Evolutionary conservation across 768 basidiomycete genomes (phyloP), one percentile per base, ranked within the genome.

Genomic region (Lanmaoa pseudosensibilis): DNA sequence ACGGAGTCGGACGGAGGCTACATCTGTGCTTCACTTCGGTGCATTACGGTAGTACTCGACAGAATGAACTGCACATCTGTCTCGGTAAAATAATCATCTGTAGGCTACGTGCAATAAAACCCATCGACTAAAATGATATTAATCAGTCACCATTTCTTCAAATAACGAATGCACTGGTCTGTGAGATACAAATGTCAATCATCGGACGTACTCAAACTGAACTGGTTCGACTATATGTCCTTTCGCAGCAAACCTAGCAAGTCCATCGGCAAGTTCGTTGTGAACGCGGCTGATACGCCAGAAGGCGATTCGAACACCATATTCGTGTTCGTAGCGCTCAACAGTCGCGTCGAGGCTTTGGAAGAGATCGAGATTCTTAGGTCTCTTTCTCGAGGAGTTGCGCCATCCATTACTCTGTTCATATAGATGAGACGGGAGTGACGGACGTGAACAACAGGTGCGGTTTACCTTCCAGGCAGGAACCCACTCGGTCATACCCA

Each of bases 401-500:
- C 50, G 57, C 62, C 55, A 65, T 25, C 55, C 52, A 3, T 58
- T 44, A 11, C 13, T 36, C 59, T 56, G 21, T 30, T 18, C 36
- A 13, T 2, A 37, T 2, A 30, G 4, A 36, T 61, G n/a, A 50
- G 34, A 32, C 5, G 6, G 32, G 39, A 39, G 15, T n/a, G n/a
- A n/a, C 13, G 18, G 3, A 25, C 9, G 12, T 6, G 1, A n/a
- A 34, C 7, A 18, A 32, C 11, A 27, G 27, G 4, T 8, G 6
- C 16, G 18, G 25, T 47, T 46, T 18, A 69, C 72, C 66, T 69
- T 68, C 73, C 72, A 76, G 32, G 32, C n/a, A 4, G 68, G 72
- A 46, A 72, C 58, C 72, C 71, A 75, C 56, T 76, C 67, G 1
- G 74, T 72, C 46, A 74, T 72, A 4, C 72, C 74, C 39, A 63